phyloP scores from a whole-genome alignment of 2,329 filamentous ascomycete genomes.

The Helminthosporium solani region DNA sequence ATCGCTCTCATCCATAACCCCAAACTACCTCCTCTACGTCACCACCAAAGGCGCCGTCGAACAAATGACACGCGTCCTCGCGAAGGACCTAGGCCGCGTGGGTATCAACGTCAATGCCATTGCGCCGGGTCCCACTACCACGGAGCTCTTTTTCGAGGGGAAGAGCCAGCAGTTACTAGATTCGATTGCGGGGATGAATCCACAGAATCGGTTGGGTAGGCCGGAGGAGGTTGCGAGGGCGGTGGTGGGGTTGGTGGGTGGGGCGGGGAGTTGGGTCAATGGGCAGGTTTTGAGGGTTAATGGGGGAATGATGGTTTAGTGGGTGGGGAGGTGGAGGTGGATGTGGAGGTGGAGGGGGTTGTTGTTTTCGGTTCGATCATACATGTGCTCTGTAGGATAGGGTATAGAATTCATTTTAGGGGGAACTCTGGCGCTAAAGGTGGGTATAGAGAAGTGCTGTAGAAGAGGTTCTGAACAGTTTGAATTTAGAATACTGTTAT shows the following conservation, averaged over 20 bases:
- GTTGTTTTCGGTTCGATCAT: too few species aligned
- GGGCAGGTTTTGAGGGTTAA: constrained; percentile 32
- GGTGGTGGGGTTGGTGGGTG: constrained; percentile 21
- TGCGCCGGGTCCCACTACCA: constrained; percentile 57
- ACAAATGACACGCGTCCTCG: constrained; percentile 57
- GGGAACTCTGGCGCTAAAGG: too few species aligned
- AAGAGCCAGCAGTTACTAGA: constrained; percentile 35
- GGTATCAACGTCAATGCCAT: constrained; percentile 56
- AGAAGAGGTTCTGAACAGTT: too few species aligned
- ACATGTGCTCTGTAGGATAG: too few species aligned
- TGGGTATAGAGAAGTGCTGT: too few species aligned
- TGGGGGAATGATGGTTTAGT: constrained; percentile 25
- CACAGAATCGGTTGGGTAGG: constrained; percentile 19
- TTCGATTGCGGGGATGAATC: constrained; percentile 21
- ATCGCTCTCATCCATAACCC: constrained; percentile 15
- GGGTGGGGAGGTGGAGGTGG: too few species aligned
- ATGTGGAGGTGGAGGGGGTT: too few species aligned
- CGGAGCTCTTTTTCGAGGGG: constrained; percentile 55
- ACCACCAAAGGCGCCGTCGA: constrained; percentile 62
- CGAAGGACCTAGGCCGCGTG: constrained; percentile 56
- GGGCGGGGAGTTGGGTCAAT: constrained; percentile 25
- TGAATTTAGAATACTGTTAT: too few species aligned
- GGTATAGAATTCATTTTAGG: too few species aligned
- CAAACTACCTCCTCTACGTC: constrained; percentile 46
- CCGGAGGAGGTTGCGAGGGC: constrained; percentile 29